Conservation (phyloP, 805 yeast species). For the Ogataea henricii region DNA sequence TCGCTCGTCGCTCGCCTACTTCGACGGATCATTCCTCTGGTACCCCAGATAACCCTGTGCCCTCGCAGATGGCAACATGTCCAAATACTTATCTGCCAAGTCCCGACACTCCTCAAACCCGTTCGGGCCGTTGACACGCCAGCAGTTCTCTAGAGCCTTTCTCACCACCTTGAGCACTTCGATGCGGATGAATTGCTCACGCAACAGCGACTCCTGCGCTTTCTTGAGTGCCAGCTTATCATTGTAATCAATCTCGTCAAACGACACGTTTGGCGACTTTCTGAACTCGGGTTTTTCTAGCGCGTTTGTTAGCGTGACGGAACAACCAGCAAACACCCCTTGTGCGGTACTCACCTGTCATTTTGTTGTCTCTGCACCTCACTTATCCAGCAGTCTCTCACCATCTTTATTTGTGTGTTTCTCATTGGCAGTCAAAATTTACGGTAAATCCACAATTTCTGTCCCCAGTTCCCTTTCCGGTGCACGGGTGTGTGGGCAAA, state of each 20-base stretch:
- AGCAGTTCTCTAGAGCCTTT: slow-evolving; percentile 75
- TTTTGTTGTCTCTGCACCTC: neutral
- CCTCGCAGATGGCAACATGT: slow-evolving; percentile 69
- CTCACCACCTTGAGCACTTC: slow-evolving; percentile 68
- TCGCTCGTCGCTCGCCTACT: slow-evolving; percentile 42
- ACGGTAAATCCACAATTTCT: neutral
- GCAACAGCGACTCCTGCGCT: slow-evolving; percentile 76
- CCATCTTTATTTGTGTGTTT: neutral
- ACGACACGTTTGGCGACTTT: slow-evolving; percentile 70
- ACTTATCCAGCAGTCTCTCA: no score
- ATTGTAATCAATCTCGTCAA: slow-evolving; percentile 78
- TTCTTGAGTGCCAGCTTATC: slow-evolving; percentile 60
- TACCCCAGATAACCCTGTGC: slow-evolving; percentile 79
- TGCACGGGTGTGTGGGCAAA: neutral
- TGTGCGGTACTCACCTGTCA: slow-evolving; percentile 5
- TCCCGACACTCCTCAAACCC: slow-evolving; percentile 80
- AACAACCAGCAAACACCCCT: no score
- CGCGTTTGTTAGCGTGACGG: neutral
- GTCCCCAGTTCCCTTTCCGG: neutral
- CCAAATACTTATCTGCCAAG: slow-evolving; percentile 73
- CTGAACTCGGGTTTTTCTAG: slow-evolving; percentile 18
- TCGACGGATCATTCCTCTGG: slow-evolving; percentile 85
- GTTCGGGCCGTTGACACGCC: slow-evolving; percentile 59
- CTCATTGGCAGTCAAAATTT: neutral
- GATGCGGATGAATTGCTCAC: slow-evolving; percentile 78